Evolutionary conservation across 176 grass and related monocot genomes (phyloP).

Genomic region (Coix lacrymajobi): DNA sequence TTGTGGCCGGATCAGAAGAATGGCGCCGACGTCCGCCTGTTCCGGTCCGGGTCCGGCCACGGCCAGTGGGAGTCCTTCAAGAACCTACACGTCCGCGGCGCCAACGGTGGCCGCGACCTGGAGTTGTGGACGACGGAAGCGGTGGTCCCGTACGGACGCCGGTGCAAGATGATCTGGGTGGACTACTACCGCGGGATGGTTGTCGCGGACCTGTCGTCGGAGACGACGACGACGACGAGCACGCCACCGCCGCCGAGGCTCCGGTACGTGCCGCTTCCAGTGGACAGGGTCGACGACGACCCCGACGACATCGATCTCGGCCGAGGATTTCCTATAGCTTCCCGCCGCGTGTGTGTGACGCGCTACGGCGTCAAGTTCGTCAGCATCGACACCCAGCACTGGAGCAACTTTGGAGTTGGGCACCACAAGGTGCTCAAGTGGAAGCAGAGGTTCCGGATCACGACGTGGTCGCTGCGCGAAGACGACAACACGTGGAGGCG

Average conservation of each 20-base stretch:
- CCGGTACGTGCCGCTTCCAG: neutral
- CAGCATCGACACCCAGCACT: neutral
- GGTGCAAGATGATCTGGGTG: neutral
- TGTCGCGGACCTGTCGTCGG: neutral
- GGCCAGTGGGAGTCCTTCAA: neutral
- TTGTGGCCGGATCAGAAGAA: no score
- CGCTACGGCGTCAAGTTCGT: neutral
- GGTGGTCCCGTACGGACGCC: neutral
- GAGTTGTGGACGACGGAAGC: neutral
- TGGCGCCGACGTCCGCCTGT: no score
- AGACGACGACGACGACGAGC: neutral
- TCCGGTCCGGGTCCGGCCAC: neutral
- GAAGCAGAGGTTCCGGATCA: neutral
- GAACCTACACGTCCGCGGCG: neutral
- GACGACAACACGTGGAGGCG: neutral
- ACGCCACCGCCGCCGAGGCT: neutral
- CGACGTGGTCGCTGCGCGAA: neutral
- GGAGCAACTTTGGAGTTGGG: neutral
- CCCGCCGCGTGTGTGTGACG: neutral
- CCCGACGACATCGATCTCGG: neutral
- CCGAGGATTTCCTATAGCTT: neutral
- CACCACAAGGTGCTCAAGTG: neutral
- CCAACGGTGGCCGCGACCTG: neutral
- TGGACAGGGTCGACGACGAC: neutral
- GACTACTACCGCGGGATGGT: neutral